Conservation (phyloP, 768 basidiomycete species). For the Amanita fuliginea region DNA sequence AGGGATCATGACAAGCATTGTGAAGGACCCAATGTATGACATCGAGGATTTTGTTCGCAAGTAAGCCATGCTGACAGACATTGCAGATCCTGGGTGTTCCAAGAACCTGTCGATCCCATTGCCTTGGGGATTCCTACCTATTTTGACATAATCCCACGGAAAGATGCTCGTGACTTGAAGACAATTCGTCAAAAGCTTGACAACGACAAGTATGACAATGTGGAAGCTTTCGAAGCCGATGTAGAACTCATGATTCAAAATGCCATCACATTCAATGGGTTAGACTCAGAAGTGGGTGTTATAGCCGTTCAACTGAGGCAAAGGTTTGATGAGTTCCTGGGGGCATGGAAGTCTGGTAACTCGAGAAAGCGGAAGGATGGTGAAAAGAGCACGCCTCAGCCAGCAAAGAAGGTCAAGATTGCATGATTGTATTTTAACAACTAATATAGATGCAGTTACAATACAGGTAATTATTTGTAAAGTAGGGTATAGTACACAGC, state of each 20-base stretch:
- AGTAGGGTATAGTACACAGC: slow-evolving; percentile 14
- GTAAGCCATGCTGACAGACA: slow-evolving; percentile 1
- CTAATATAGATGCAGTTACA: slow-evolving; percentile 6
- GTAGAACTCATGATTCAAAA: slow-evolving; percentile 82
- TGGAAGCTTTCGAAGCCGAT: slow-evolving; percentile 77
- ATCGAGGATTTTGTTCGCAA: background rate
- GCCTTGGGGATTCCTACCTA: slow-evolving; percentile 78
- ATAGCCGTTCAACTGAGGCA: slow-evolving; percentile 40
- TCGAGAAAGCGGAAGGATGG: slow-evolving; percentile 69
- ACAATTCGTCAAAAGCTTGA: slow-evolving; percentile 78
- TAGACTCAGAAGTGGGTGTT: slow-evolving; percentile 66
- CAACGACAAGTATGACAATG: slow-evolving; percentile 67
- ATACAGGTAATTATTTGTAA: slow-evolving; percentile 15
- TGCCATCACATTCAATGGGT: slow-evolving; percentile 81
- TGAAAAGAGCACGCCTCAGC: slow-evolving; percentile 53
- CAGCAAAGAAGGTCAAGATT: slow-evolving; percentile 57
- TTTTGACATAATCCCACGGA: slow-evolving; percentile 73
- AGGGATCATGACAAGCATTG: slow-evolving; percentile 55
- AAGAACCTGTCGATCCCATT: slow-evolving; percentile 83
- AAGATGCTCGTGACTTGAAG: slow-evolving; percentile 78
- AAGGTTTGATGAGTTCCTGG: slow-evolving; percentile 44
- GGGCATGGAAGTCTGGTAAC: slow-evolving; percentile 32
- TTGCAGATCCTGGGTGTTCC: slow-evolving; percentile 66
- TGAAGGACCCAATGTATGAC: slow-evolving; percentile 57
- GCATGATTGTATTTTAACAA: slow-evolving; percentile 26